Evolutionary conservation across 106 monocot species (phyloP).

Genomic region (Dendrobium officinale): DNA sequence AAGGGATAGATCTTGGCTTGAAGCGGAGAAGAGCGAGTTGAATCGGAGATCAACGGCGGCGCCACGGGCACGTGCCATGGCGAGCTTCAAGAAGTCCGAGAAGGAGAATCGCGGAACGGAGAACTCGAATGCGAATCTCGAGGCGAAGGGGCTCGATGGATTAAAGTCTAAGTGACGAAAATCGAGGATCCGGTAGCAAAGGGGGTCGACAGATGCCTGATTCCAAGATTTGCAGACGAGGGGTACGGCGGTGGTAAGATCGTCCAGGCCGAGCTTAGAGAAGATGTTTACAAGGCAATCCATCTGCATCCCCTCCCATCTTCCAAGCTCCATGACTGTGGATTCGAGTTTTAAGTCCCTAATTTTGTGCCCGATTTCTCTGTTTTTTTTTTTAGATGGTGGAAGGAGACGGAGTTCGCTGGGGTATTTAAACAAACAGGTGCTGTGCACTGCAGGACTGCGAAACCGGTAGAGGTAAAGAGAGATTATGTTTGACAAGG

Average conservation of each 20-base stretch:
- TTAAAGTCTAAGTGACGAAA: constrained; percentile 34
- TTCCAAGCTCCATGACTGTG: background rate
- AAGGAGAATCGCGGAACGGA: constrained; percentile 18
- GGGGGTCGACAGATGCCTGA: constrained; percentile 24
- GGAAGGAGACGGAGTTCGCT: background rate
- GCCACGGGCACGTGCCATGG: constrained; percentile 8
- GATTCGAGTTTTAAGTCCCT: background rate
- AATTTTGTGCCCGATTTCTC: too few species aligned
- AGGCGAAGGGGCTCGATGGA: constrained; percentile 26
- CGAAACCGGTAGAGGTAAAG: background rate
- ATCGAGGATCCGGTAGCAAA: constrained; percentile 31
- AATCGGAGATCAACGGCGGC: constrained; percentile 18
- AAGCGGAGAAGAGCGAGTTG: constrained; percentile 3
- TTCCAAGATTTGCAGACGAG: constrained; percentile 46
- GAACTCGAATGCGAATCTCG: background rate
- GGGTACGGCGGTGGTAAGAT: constrained; percentile 27
- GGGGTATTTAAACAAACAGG: constrained; percentile 8
- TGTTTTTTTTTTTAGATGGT: background rate
- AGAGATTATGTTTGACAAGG: background rate
- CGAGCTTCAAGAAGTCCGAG: constrained; percentile 22
- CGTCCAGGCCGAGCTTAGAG: constrained; percentile 23
- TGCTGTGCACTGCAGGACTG: background rate
- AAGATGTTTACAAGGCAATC: constrained; percentile 50
- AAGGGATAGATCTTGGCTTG: constrained; percentile 11
- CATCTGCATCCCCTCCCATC: constrained; percentile 38